These are phyloP conservation scores for Austroboletus niveus DNA, from an alignment of 1,284 basidiomycete genomes.

Conservation along the genomic window DNA sequence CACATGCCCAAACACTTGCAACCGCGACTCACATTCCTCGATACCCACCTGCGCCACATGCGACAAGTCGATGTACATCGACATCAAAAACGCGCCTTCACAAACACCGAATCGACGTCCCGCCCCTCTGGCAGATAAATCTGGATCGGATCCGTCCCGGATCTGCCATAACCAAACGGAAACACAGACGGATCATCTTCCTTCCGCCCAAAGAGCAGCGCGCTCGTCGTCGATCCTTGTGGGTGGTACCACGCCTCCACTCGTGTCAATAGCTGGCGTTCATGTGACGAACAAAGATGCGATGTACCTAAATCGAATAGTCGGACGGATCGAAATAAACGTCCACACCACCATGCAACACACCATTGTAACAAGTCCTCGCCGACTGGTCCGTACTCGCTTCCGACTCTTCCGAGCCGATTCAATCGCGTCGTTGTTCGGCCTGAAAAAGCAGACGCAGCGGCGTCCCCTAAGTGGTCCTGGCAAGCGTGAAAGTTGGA, in stretches of 20 bases:
- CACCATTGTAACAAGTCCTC: conserved; percentile 9
- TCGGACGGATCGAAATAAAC: conserved; percentile 25
- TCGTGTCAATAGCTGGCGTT: not conserved
- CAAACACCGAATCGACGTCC: too few relatives aligned
- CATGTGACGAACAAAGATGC: not conserved
- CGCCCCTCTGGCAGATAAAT: too few relatives aligned
- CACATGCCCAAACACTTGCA: too few relatives aligned
- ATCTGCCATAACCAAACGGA: conserved; percentile 18
- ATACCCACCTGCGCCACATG: too few relatives aligned
- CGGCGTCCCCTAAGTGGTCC: conserved; percentile 10
- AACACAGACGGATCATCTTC: conserved; percentile 14
- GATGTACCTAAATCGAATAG: conserved; percentile 18
- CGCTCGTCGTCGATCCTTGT: not conserved
- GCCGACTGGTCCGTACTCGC: conserved; percentile 4
- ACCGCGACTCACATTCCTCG: too few relatives aligned
- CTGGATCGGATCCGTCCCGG: too few relatives aligned
- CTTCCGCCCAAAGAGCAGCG: conserved; percentile 10
- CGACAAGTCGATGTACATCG: too few relatives aligned
- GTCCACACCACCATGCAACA: conserved; percentile 4
- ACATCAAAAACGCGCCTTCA: too few relatives aligned
- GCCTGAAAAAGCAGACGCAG: not conserved
- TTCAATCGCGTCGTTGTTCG: too few relatives aligned
- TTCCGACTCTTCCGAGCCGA: too few relatives aligned
- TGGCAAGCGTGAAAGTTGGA: conserved; percentile 22
- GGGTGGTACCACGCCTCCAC: conserved; percentile 5